Evolutionary conservation across 2,329 filamentous ascomycete genomes (phyloP), one percentile per base, ranked within the genome.

Genomic region (Sporothrix brunneoviolacea): DNA sequence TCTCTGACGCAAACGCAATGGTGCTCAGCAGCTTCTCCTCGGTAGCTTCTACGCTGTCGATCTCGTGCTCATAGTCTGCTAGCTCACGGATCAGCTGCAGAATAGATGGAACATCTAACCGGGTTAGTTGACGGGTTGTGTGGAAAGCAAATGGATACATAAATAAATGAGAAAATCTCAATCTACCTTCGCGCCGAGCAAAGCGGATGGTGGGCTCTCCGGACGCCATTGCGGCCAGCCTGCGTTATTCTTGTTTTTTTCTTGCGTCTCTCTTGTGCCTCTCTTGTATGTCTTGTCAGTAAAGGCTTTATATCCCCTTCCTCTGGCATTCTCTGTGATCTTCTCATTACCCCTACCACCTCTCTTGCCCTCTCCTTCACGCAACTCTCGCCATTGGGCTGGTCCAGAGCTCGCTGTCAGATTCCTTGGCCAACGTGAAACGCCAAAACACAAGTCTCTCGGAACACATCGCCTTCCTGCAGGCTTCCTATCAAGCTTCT

Each of bases 81-180:
- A 97, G 82, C 63, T 90, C 91, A 49, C 82, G 78, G 68, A 97
- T 90, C 62, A 96, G 75, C 58, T 75, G 69, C 22, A 95, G 80
- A 65, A 97, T 95, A n/a, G 75, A 73, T 21, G 83, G 79, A 51
- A 94, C 80, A 62, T 97, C 91, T 95, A n/a, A n/a, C n/a, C n/a
- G 57, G 21, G 39, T 15, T 41, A 46, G n/a, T 13, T 18, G 38
- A 33, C 19, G n/a, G 16, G 13, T 19, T 12, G 4, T 10, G 12
- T 18, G 9, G 19, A 8, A n/a, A n/a, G n/a, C n/a, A n/a, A n/a
- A n/a, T n/a, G 12, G 52, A 44, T 30, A 36, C 27, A 22, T 48
- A 10, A 30, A 40, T 40, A 48, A 30, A 9, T 8, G 22, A 48
- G 43, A 24, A 30, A 32, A 41, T 9, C 19, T 16, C 39, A 28